Evolutionary conservation across 805 yeast species (phyloP).

Genomic region (Wickerhamiella sorbophila): DNA sequence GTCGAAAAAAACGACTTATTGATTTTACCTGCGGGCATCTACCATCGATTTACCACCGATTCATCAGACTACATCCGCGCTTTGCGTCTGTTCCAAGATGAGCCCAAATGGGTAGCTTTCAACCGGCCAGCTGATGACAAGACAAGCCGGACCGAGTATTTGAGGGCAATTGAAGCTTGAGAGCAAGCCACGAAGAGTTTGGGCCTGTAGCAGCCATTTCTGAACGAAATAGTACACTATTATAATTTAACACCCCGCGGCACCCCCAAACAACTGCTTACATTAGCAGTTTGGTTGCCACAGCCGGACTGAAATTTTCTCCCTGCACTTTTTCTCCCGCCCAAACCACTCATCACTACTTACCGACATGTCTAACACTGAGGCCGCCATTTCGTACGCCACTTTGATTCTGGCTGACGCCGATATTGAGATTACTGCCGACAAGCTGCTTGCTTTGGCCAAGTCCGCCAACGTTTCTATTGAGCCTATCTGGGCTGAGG

Average conservation of each 20-base stretch:
- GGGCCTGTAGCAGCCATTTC: background rate
- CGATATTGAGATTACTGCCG: slow-evolving; percentile 71
- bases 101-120: slow-evolving; percentile 91
- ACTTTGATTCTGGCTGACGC: slow-evolving; percentile 89
- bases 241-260: too few relatives aligned
- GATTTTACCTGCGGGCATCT: slow-evolving; percentile 77
- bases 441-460: slow-evolving; percentile 60
- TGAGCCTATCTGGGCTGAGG: slow-evolving; percentile 66
- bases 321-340: slow-evolving; percentile 4
- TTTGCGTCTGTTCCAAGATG: slow-evolving; percentile 74
- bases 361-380: slow-evolving; percentile 54
- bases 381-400: slow-evolving; percentile 88
- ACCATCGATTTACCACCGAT: slow-evolving; percentile 80
- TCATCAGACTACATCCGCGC: slow-evolving; percentile 53
- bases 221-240: too few relatives aligned
- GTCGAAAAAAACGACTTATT: slow-evolving; percentile 46
- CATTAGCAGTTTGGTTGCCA: too few relatives aligned
- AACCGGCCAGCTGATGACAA: slow-evolving; percentile 49
- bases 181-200: too few relatives aligned
- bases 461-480: slow-evolving; percentile 46
- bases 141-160: slow-evolving; percentile 33
- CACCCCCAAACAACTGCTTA: too few relatives aligned
- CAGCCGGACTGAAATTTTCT: slow-evolving; percentile 1
- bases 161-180: slow-evolving; percentile 21
- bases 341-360: slow-evolving; percentile 3